Evolutionary conservation across 2,329 filamentous ascomycete genomes (phyloP).

Genomic region (Paraconiothyrium sp.): DNA sequence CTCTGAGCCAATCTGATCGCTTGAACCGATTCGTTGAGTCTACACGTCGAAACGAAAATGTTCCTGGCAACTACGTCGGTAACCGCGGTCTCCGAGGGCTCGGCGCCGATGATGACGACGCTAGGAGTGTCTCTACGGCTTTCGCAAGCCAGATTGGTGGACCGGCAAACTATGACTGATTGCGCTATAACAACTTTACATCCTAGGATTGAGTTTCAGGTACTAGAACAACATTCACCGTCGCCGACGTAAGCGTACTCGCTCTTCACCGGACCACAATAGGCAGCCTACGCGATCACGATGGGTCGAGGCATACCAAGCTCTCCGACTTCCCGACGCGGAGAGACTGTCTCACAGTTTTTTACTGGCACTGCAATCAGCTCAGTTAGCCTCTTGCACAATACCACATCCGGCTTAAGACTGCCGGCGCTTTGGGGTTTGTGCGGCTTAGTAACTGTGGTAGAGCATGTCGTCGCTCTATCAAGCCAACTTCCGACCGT

Average conservation of each 20-base stretch:
- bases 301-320: neutral
- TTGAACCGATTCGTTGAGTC: conserved; percentile 95
- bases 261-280: conserved; percentile 7
- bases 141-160: conserved; percentile 96
- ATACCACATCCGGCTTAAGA: neutral
- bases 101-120: conserved; percentile 81
- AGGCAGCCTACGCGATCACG: neutral
- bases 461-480: neutral
- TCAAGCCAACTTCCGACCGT: neutral
- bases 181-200: conserved; percentile 4
- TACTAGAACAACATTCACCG: conserved; percentile 14
- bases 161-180: conserved; percentile 67
- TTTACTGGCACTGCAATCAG: conserved; percentile 6
- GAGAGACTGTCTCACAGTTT: neutral
- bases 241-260: conserved; percentile 14
- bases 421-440: neutral
- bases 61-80: conserved; percentile 49
- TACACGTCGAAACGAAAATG: conserved; percentile 69
- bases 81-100: conserved; percentile 55
- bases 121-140: conserved; percentile 93
- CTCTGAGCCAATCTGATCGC: conserved; percentile 84
- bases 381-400: conserved; percentile 8
- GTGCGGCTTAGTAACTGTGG: neutral
- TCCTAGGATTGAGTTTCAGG: conserved; percentile 20
- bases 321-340: neutral